A percentile compares a stretch with the other conserved stretches of the same genome.
Conservation (phyloP, 805 yeast species). For the Suhomyces tanzawaensis region DNA sequence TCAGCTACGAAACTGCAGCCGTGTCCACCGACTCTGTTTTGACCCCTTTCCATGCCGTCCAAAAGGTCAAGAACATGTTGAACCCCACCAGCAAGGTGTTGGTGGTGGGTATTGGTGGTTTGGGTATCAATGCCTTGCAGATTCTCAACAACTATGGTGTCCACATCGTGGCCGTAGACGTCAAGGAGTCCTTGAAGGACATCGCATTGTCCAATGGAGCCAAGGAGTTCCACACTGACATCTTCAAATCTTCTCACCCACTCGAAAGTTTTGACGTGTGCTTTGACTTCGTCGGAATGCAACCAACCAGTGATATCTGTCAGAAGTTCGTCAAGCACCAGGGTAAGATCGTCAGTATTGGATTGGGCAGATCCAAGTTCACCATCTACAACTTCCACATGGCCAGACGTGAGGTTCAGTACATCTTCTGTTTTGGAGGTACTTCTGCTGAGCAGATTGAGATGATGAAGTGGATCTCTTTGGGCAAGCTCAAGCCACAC, state of each 20-base stretch:
- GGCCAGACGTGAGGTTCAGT: conserved; percentile 40
- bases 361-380: conserved; percentile 38
- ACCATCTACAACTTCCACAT: conserved; percentile 31
- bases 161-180: conserved; percentile 33
- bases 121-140: conserved; percentile 44
- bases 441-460: conserved; percentile 42
- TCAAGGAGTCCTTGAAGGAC: conserved; percentile 23
- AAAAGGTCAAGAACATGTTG: conserved; percentile 27
- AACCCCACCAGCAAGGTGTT: conserved; percentile 36
- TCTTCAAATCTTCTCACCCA: conserved; percentile 22
- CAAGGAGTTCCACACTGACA: conserved; percentile 36
- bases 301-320: conserved; percentile 27
- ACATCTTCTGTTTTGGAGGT: conserved; percentile 45
- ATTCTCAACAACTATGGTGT: conserved; percentile 32
- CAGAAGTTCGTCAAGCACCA: conserved; percentile 29
- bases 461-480: conserved; percentile 39
- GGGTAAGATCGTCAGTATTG: conserved; percentile 44
- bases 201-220: conserved; percentile 40
- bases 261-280: conserved; percentile 37
- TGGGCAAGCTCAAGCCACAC: conserved; percentile 40
- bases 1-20: conserved; percentile 39
- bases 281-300: conserved; percentile 40
- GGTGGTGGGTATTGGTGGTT: conserved; percentile 42
- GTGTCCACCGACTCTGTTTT: conserved; percentile 42
- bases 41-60: conserved; percentile 43